A percentile compares a stretch with the other conserved stretches of the same genome.
These are phyloP conservation scores for Zygotorulaspora chibaensis DNA, from an alignment of 805 yeast species.

Conservation along the genomic window DNA sequence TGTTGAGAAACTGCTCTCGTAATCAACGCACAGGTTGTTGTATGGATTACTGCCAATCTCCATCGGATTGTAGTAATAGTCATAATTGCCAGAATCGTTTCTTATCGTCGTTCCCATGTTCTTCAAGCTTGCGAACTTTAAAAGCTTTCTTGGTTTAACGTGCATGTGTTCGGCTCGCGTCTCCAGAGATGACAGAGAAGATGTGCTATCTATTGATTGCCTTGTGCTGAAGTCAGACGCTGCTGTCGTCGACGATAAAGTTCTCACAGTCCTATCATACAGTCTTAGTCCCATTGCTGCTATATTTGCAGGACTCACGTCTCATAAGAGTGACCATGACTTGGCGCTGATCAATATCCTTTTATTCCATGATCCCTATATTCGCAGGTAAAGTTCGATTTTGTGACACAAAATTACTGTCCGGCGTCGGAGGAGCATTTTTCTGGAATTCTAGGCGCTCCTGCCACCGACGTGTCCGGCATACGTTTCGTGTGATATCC, in stretches of 20 bases:
- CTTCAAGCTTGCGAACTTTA: conserved; percentile 16
- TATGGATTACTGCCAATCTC: conserved; percentile 16
- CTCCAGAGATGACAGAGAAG: not conserved
- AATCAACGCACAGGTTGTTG: conserved; percentile 7
- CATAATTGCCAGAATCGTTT: conserved; percentile 16
- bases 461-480: not conserved
- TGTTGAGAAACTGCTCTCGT: conserved; percentile 13
- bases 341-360: no score
- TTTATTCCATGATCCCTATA: not conserved
- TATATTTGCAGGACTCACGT: no score
- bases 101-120: conserved; percentile 22
- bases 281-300: not conserved
- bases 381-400: not conserved
- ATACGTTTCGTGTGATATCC: not conserved
- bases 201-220: not conserved
- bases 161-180: not conserved
- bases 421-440: not conserved
- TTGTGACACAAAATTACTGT: conserved; percentile 1
- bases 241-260: conserved; percentile 3
- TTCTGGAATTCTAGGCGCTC: no score
- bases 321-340: no score
- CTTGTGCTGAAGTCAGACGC: not conserved
- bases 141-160: conserved; percentile 9
- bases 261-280: conserved; percentile 4
- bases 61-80: conserved; percentile 18